Base-by-base conservation (phyloP, 768 basidiomycete species). In the Lepiota brunneoincarnata region DNA sequence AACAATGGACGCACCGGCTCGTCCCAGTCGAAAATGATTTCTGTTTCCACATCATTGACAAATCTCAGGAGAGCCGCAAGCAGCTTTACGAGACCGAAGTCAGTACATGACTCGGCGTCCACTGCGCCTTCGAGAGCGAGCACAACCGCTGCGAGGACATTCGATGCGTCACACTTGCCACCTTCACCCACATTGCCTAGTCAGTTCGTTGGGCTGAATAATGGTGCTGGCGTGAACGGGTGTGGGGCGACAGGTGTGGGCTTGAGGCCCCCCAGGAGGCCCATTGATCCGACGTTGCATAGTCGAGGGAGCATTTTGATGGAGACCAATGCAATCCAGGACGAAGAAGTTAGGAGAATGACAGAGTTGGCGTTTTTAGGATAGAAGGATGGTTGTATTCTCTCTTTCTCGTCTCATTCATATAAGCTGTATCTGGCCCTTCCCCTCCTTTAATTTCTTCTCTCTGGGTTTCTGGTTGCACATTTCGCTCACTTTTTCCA, bases 311-410 rank as follows among this genome's bases (percentile, higher is more conserved):
- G 74, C 51, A 87, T 91, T 49, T 46, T 82, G 55, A 47, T 72
- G 31, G 75, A 83, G 69, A 69, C 79, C 50, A 74, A 61, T 44
- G 69, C 66, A 37, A 88, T 90, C 37, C 72, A 79, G 63, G 86
- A 91, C 57, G 84, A 81, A 10, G 88, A 91, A 73, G 77, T 75
- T 58, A 72, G 87, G 67, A 71, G 86, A 66, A 70, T 89, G 74
- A 82, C 83, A 40, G 88, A 91, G 71, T 64, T 87, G 61, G 87
- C 87, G 50, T 91, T 89, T 63, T 68, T 87, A 63, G 69, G 65
- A 52, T 75, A 63, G 58, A 18, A 7, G 35, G 21, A 21, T 15
- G 1, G 3, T 4, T 17, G 18, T 17, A 18, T 37, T 39, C 14
- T 15, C 39, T 34, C 23, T 21, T 21, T 7, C 28, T 46, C 40